phyloP scores from a whole-genome alignment of 2,329 filamentous ascomycete genomes.

The Chaetomium olivaceum region DNA sequence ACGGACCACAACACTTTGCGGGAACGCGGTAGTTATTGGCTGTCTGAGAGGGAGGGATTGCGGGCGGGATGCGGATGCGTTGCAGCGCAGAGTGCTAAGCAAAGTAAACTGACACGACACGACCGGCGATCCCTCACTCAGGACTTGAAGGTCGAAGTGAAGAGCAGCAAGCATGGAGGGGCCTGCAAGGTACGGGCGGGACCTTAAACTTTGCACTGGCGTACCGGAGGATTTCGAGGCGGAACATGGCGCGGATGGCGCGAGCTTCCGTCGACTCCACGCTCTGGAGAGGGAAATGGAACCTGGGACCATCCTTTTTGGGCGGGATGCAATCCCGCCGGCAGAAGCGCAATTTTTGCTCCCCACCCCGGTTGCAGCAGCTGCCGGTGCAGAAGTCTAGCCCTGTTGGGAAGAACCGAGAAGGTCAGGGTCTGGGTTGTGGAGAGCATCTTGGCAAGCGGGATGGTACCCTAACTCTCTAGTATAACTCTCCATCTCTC shows the following conservation, averaged over 20 bases:
- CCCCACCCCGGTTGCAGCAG: constrained; percentile 13
- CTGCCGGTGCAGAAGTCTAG: constrained; percentile 7
- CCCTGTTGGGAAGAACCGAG: constrained; percentile 1
- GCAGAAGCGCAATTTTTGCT: constrained; percentile 18
- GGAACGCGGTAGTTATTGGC: constrained; percentile 18
- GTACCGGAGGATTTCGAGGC: neutral
- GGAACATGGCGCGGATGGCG: constrained; percentile 11
- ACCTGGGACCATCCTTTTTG: constrained; percentile 3
- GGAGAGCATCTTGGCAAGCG: constrained; percentile 9
- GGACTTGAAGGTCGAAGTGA: constrained; percentile 5
- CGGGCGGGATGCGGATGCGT: neutral
- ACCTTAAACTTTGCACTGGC: constrained; percentile 2
- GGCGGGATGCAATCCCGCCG: constrained; percentile 9
- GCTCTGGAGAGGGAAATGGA: constrained; percentile 1
- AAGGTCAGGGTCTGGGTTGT: neutral
- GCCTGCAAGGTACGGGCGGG: constrained; percentile 13
- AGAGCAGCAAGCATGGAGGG: constrained; percentile 12
- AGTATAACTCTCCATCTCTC: too few species aligned
- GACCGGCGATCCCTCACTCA: constrained; percentile 23
- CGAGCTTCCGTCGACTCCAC: constrained; percentile 16
- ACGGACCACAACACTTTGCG: constrained; percentile 15
- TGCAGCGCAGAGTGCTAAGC: constrained; percentile 8
- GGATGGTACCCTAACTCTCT: neutral
- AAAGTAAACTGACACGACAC: too few species aligned
- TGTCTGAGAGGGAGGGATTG: constrained; percentile 12